Base-by-base conservation (phyloP, 2,329 filamentous ascomycete species). In the Teratosphaeriaceae sp. region DNA sequence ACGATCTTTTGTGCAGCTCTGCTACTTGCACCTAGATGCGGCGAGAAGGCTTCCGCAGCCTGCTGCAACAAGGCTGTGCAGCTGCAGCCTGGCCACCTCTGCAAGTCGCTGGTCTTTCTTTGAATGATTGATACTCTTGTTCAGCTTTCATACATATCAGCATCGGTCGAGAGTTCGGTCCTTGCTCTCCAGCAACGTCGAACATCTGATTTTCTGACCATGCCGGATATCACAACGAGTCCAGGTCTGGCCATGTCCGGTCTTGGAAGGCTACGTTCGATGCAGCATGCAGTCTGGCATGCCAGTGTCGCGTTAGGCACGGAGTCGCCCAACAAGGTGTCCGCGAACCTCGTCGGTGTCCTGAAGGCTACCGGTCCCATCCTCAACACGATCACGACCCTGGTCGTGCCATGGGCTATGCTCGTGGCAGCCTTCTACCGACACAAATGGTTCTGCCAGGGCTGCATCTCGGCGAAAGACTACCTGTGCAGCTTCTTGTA, bases 401-500 rank as follows among this genome's bases (percentile, higher is more conserved):
- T 43, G 7, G 22, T 43, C 19, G 27, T 37, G 22, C 41, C 41
- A 15, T 43, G 34, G 35, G 35, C 41, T 5, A 37, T 43, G 34
- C 41, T 43, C 11, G 9, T 21, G 16, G 19, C 35, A 13, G 41
- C 35, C 4, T 18, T 38, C 8, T 30, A 15, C 22, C 30, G 21
- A 16, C 24, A 43, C 19, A 23, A 19, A 5, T 43, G 34, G 34
- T 6, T 38, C 3, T 19, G 21, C 15, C 15, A 57, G 38, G 16
- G 64, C 12, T 64, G 61, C 47, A 44, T 43, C 5, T 49, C 58
- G 20, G 43, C 51, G 8, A 58, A 53, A 20, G 39, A 51, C 5
- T 36, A 59, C 29, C 59, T 68, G 42, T 30, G 47, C n/a, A 46
- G 51, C 1, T 63, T 65, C 46, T 61, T 66, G 43, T 67, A 62